Evolutionary conservation across 306 rosid genomes (phyloP).

Genomic region (Cotoneaster glaucophyllus): DNA sequence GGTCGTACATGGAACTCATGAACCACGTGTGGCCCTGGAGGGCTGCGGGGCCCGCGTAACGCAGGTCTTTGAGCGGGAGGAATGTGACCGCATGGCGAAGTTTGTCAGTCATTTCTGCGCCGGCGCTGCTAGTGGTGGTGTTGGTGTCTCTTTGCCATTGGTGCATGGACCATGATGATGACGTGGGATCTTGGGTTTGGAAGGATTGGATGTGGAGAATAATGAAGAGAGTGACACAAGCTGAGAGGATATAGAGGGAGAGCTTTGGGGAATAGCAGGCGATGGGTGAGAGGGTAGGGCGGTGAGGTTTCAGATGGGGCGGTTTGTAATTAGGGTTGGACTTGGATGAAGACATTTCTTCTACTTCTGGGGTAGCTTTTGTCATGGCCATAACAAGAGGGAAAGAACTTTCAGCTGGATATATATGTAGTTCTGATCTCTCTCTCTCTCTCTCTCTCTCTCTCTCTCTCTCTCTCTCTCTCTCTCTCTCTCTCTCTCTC

Average conservation of each 20-base stretch:
- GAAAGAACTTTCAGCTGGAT: neutral
- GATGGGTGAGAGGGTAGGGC: neutral
- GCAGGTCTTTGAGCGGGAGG: conserved; percentile 62
- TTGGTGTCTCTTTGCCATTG: conserved; percentile 21
- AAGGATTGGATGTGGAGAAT: conserved; percentile 34
- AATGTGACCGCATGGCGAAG: conserved; percentile 51
- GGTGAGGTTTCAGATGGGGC: neutral
- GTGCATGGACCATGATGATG: conserved; percentile 15
- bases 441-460: too few species aligned
- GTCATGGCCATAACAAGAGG: too few species aligned
- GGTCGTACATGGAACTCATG: conserved; percentile 65
- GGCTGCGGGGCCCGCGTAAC: conserved; percentile 26
- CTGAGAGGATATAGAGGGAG: conserved; percentile 32
- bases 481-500: neutral
- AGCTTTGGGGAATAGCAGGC: conserved; percentile 24
- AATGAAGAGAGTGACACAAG: conserved; percentile 28
- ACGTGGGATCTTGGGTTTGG: conserved; percentile 13
- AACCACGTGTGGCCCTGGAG: conserved; percentile 66
- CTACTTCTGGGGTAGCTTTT: neutral
- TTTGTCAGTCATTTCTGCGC: conserved; percentile 1
- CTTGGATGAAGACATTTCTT: neutral
- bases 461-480: neutral
- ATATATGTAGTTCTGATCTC: neutral
- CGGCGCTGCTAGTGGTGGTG: neutral
- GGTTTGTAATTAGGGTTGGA: neutral